These are phyloP conservation scores for Fusarium virguliforme DNA, from an alignment of 2,329 filamentous ascomycete species.

Conservation along the genomic window DNA sequence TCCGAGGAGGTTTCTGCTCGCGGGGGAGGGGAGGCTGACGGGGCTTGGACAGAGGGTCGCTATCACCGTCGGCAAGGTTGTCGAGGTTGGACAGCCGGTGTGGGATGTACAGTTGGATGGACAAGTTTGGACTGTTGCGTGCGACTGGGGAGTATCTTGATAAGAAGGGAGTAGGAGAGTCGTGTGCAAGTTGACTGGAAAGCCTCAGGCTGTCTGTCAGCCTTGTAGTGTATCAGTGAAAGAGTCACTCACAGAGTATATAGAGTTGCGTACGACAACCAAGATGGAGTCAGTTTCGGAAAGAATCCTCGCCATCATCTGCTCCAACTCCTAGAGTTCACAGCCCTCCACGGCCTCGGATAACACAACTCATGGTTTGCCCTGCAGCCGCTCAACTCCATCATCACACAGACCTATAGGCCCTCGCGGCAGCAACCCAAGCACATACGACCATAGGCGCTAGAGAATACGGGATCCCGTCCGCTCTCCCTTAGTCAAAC, in stretches of 20 bases:
- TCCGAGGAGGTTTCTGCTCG: constrained; percentile 54
- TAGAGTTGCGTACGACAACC: neutral
- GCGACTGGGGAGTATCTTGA: constrained; percentile 56
- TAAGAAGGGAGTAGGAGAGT: neutral
- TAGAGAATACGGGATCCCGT: constrained; percentile 42
- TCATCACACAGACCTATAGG: neutral
- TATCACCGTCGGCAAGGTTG: constrained; percentile 52
- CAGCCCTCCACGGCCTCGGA: neutral
- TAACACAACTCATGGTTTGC: neutral
- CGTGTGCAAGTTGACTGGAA: neutral
- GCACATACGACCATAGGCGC: constrained; percentile 39
- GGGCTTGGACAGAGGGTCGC: constrained; percentile 54
- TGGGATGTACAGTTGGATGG: constrained; percentile 59
- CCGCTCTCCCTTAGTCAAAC: constrained; percentile 40
- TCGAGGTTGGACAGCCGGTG: constrained; percentile 56
- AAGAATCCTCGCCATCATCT: neutral
- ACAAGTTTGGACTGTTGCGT: constrained; percentile 58
- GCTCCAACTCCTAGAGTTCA: neutral
- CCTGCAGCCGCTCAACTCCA: neutral
- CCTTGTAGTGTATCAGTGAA: neutral
- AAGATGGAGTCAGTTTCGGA: neutral
- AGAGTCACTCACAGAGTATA: neutral
- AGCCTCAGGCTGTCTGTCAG: neutral
- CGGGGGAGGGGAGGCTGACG: constrained; percentile 58
- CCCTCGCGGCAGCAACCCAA: neutral